phyloP scores from a whole-genome alignment of 192 early-diverging fungal species.

The Backusella westeae region DNA sequence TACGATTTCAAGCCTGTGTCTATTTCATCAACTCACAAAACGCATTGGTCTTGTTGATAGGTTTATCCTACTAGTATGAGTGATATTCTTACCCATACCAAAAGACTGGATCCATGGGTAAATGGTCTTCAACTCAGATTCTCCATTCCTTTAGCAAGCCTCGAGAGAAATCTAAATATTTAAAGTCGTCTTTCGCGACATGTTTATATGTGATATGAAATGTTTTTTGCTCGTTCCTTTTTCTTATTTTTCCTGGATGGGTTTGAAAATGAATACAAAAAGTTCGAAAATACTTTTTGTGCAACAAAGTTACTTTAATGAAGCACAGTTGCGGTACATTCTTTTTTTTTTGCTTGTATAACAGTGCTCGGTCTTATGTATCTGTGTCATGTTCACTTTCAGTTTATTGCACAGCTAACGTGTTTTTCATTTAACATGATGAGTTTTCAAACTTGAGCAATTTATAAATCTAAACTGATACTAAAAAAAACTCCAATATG shows the following conservation, averaged over 20 bases:
- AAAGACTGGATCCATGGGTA: too few relatives aligned
- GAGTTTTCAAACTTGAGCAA: not conserved
- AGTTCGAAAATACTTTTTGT: not conserved
- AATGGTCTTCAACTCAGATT: too few relatives aligned
- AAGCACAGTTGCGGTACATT: constrained; percentile 1
- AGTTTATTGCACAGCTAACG: not conserved
- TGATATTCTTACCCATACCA: too few relatives aligned
- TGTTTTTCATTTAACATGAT: not conserved
- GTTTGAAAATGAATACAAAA: not conserved
- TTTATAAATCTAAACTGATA: not conserved
- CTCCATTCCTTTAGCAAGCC: too few relatives aligned
- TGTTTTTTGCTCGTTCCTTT: too few relatives aligned
- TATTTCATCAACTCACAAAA: too few relatives aligned
- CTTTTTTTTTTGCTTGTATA: not conserved
- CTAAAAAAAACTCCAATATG: not conserved
- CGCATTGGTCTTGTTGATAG: too few relatives aligned
- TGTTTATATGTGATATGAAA: too few relatives aligned
- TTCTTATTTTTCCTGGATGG: not conserved
- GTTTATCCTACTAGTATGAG: too few relatives aligned
- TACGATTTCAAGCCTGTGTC: too few relatives aligned
- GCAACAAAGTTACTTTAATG: not conserved
- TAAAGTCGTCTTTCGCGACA: too few relatives aligned
- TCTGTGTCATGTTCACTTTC: not conserved
- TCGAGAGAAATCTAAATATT: too few relatives aligned
- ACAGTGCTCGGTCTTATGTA: not conserved